Evolutionary conservation across 306 rosid genomes (phyloP), one percentile per base, ranked within the genome.

Genomic region (Argentina anserina): DNA sequence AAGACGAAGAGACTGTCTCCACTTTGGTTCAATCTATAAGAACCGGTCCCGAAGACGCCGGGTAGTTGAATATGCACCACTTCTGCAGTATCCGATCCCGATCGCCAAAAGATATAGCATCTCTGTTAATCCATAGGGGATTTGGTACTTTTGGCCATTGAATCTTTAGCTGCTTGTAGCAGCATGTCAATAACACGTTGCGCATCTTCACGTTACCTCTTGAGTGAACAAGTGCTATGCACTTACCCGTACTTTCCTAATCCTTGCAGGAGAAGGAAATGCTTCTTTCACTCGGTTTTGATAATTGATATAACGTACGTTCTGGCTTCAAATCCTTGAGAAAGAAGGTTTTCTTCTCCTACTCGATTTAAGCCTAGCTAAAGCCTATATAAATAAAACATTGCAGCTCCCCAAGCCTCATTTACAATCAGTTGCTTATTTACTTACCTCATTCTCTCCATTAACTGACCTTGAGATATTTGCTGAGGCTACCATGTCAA

Each of bases 141-240:
- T n/a, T 40, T 62, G 7, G 84, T 55, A 53, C 2, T 4, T 45
- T 70, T 78, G 60, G 87, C 82, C 77, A 86, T 83, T 67, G 97
- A 89, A 75, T 8, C n/a, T 23, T 12, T 9, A 23, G 87, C 94
- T 93, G 89, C 65, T 29, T 29, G 41, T 20, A 41, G 21, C 53
- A 94, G 93, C 97, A 89, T 88, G 74, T 96, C 91, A 49, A 91
- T 80, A 47, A 96, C 99, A 10, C 93, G 95, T 34, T 84, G 88
- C 60, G 89, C 84, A 75, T 94, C 97, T 82, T 89, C 92, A 3
- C 84, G 79, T 67, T 88, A 86, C 90, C 84, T 86, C n/a, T n/a
- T 37, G 95, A 94, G 85, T 94, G 97, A 63, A 94, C 97, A 49
- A 94, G 96, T 17, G n/a, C n/a, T n/a, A n/a, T n/a, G n/a, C n/a